Base-by-base conservation (phyloP, 768 basidiomycete genomes). In the Pluteus cervinus region DNA sequence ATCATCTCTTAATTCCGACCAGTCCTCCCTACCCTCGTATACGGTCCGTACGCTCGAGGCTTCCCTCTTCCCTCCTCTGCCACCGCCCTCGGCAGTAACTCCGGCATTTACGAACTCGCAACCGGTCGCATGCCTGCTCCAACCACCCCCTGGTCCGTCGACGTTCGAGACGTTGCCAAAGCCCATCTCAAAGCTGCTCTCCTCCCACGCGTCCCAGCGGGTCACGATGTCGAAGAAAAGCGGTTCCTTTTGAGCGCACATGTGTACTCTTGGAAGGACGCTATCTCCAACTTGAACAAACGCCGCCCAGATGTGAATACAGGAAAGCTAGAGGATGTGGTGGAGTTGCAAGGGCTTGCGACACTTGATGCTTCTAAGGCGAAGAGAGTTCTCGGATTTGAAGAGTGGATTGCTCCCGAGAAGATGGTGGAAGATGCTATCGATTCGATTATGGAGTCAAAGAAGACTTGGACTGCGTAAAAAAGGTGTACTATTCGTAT, bases 1-100 rank as follows among this genome's bases (percentile, higher is more conserved):
- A 21, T 23, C 26, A 29, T 16, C 14, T 21, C 24, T 28, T 12
- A 8, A 29, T 14, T 37, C 15, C 24, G n/a, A 22, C 7, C 34
- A 63, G 62, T 67, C 28, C 57, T 63, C 18, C 65, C 65, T 2
- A 56, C 57, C 5, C 65, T 60, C 42, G 55, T 64, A 34, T 58
- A 51, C 29, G 66, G 66, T 1, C 66, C 66, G 0, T 64, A 58
- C 36, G 53, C 61, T 6, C 46, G 54, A 3, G 36, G 49, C 21
- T 58, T 51, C 43, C 62, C 62, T 16, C 48, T 51, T 12, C 62
- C 61, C 12, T 36, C 53, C 8, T 42, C 45, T 24, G 22, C 32
- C 1, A 36, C 29, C 9, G 36, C 21, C 15, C 52, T 63, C 26
- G 60, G 58, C 17, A 58, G 58, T 15, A 62, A 64, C 50, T 41